Conservation (phyloP, 78 protist species). For the Dictyostelium citrinum region DNA sequence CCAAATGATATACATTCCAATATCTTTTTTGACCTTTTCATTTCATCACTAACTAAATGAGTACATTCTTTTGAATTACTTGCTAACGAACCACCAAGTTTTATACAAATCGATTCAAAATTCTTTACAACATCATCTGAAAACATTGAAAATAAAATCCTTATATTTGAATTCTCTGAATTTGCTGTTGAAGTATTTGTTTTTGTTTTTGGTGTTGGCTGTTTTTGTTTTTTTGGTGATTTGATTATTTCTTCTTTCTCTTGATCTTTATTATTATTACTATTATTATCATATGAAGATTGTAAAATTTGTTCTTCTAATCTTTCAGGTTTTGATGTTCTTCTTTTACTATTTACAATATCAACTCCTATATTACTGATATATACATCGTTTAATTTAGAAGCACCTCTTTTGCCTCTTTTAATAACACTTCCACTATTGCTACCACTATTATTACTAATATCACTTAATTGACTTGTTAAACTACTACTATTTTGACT, state of each 20-base stretch:
- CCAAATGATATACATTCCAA: conserved; percentile 5
- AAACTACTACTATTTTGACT: conserved; percentile 6
- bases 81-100: conserved; percentile 17
- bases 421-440: background rate
- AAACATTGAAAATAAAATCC: conserved; percentile 7
- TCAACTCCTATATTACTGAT: background rate
- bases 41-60: conserved; percentile 25
- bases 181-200: background rate
- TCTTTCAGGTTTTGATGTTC: background rate
- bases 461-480: background rate
- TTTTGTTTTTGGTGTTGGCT: background rate
- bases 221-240: background rate
- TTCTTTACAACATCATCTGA: background rate
- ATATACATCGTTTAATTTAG: background rate
- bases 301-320: conserved; percentile 8
- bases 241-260: background rate
- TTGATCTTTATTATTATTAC: background rate
- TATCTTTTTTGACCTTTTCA: conserved; percentile 21
- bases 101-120: background rate
- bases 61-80: background rate
- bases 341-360: background rate
- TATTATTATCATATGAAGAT: background rate
- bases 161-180: background rate
- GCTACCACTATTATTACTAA: background rate
- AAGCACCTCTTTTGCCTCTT: background rate